Conservation (phyloP, 2,329 filamentous ascomycete species). For the Alternaria triticina region DNA sequence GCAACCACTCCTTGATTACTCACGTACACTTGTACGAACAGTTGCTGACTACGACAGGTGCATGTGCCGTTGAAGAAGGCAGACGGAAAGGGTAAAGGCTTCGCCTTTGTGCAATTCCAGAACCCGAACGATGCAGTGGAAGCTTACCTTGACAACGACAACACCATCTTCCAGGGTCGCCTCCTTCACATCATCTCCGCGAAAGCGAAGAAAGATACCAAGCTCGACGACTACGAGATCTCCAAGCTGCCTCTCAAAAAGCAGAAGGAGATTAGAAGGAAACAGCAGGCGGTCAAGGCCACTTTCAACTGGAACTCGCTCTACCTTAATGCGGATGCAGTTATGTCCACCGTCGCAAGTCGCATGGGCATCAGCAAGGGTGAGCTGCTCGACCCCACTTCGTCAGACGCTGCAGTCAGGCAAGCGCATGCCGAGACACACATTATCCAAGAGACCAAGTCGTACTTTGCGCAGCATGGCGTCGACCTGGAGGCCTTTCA, state of each 20-base stretch:
- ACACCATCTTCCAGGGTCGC: constrained; percentile 88
- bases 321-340: constrained; percentile 94
- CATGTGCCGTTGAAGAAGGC: constrained; percentile 79
- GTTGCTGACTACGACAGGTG: constrained; percentile 65
- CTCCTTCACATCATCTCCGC: constrained; percentile 89
- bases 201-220: constrained; percentile 78
- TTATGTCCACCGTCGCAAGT: constrained; percentile 86
- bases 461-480: constrained; percentile 85
- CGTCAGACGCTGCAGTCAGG: constrained; percentile 90
- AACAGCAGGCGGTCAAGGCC: constrained; percentile 76
- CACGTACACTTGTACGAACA: not conserved
- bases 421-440: constrained; percentile 97
- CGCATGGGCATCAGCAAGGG: constrained; percentile 89
- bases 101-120: constrained; percentile 82
- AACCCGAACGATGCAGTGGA: constrained; percentile 74
- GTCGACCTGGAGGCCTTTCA: constrained; percentile 94
- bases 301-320: constrained; percentile 99
- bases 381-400: constrained; percentile 93
- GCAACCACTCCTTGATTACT: constrained; percentile 11
- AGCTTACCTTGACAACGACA: constrained; percentile 81
- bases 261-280: constrained; percentile 87
- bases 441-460: constrained; percentile 93
- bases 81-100: constrained; percentile 81
- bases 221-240: constrained; percentile 85
- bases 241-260: constrained; percentile 94